These are phyloP conservation scores for Cordyceps fumosorosea DNA, from an alignment of 2,329 filamentous ascomycete genomes.

Conservation along the genomic window DNA sequence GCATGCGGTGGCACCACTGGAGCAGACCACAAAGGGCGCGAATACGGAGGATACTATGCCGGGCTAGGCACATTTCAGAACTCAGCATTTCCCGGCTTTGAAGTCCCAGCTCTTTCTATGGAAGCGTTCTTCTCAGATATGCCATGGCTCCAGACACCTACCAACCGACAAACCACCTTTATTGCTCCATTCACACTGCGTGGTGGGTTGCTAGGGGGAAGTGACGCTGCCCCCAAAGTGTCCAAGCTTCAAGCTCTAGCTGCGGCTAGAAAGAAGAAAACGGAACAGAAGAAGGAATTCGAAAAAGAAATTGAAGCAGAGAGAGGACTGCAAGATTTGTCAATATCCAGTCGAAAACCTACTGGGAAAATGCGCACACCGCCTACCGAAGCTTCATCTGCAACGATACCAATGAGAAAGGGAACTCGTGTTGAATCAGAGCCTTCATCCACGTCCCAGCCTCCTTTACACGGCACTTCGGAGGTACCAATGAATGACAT, in stretches of 20 bases:
- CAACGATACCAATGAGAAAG: neutral
- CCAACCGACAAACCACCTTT: constrained; percentile 58
- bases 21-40: constrained; percentile 24
- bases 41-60: neutral
- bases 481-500: neutral
- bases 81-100: constrained; percentile 16
- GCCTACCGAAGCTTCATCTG: neutral
- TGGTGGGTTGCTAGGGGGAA: constrained; percentile 73
- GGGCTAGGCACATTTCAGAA: constrained; percentile 8
- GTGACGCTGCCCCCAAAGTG: constrained; percentile 58
- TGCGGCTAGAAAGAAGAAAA: constrained; percentile 78
- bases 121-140: constrained; percentile 62
- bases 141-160: constrained; percentile 74
- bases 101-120: constrained; percentile 10
- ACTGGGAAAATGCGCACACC: neutral
- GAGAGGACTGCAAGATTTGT: constrained; percentile 25
- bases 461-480: too few relatives aligned
- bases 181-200: constrained; percentile 48
- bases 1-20: constrained; percentile 19
- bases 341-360: constrained; percentile 22
- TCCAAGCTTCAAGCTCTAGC: constrained; percentile 90
- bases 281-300: constrained; percentile 49
- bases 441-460: neutral
- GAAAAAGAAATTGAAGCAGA: constrained; percentile 22
- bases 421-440: neutral